Evolutionary conservation across 257 asterid genomes (phyloP).

Genomic region (Jacaranda mimosifolia): DNA sequence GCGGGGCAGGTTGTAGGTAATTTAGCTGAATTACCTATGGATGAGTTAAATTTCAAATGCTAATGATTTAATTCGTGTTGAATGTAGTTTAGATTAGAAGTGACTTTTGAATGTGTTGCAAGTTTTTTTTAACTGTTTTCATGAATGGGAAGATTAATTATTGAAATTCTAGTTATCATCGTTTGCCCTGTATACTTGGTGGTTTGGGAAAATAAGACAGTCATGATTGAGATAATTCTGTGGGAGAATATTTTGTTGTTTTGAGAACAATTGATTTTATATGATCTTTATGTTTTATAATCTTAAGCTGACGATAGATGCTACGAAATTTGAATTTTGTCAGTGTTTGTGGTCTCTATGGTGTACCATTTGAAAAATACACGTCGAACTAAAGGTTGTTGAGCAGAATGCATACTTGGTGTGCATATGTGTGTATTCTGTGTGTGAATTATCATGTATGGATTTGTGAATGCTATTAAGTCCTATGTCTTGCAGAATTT

Average conservation of each 20-base stretch:
- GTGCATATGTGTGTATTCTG: background rate
- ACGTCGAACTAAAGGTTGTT: background rate
- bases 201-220: background rate
- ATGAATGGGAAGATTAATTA: background rate
- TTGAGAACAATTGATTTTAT: background rate
- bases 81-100: conserved; percentile 4
- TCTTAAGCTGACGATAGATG: background rate
- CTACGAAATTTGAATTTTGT: background rate
- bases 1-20: background rate
- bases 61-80: background rate
- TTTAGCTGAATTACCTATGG: background rate
- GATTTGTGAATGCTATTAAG: background rate
- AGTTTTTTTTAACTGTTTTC: background rate
- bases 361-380: background rate
- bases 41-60: background rate
- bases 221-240: background rate
- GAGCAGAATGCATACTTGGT: background rate
- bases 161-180: background rate
- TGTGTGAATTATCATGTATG: background rate
- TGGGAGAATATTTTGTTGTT: background rate
- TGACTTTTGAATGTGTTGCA: background rate
- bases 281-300: background rate
- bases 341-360: background rate
- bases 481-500: conserved; percentile 51
- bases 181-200: no score